Evolutionary conservation across 2,329 filamentous ascomycete genomes (phyloP).

Genomic region (Sarocladium kiliense): DNA sequence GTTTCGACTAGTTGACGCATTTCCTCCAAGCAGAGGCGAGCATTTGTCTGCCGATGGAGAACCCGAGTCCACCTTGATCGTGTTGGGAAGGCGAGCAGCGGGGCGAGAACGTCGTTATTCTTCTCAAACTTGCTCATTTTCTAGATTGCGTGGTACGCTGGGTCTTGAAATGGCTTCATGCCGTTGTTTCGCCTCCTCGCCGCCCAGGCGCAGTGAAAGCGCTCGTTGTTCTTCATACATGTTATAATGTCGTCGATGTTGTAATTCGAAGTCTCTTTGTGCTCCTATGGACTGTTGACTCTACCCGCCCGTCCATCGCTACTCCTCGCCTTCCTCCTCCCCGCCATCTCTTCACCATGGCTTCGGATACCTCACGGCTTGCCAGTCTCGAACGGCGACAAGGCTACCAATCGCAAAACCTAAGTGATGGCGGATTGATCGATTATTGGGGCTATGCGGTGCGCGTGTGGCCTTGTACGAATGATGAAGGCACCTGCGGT

Average conservation of each 20-base stretch:
- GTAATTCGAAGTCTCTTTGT: not conserved
- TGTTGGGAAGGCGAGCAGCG: not conserved
- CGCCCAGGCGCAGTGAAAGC: not conserved
- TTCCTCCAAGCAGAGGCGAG: not conserved
- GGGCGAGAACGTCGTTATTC: not conserved
- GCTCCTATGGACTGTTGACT: not conserved
- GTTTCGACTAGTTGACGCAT: not conserved
- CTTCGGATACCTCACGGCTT: not conserved
- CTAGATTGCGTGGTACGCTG: not conserved
- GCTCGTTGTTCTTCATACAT: not conserved
- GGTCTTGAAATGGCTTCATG: not conserved
- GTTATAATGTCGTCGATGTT: not conserved
- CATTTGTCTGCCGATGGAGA: not conserved
- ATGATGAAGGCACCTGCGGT: constrained; percentile 37
- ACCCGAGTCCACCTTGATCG: not conserved
- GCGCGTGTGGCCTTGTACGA: constrained; percentile 39
- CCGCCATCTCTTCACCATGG: not conserved
- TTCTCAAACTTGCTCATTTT: constrained; percentile 7
- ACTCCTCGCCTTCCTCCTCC: not conserved
- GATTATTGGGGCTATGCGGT: constrained; percentile 42
- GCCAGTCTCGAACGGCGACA: not conserved
- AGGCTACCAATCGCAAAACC: constrained; percentile 4
- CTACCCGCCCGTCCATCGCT: not conserved
- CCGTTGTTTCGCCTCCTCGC: not conserved
- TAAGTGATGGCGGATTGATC: constrained; percentile 15